Conservation (phyloP, 2,329 filamentous ascomycete genomes). For the Penicillium sclerotigenum region DNA sequence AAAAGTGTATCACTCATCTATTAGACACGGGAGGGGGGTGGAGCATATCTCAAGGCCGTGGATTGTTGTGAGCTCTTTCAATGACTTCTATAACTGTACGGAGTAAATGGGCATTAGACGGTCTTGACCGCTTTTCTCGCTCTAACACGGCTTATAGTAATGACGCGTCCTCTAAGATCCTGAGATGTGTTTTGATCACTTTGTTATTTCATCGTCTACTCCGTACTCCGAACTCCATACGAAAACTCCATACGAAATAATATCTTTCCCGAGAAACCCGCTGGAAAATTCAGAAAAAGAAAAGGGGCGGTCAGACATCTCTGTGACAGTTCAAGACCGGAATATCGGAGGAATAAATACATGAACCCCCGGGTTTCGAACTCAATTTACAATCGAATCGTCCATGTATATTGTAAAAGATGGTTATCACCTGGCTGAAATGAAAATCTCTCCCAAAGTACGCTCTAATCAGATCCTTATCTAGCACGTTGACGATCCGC, state of each 20-base stretch:
- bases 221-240: neutral
- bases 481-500: conserved; percentile 12
- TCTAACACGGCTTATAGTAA: conserved; percentile 16
- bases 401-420: neutral
- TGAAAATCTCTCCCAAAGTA: neutral
- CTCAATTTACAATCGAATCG: neutral
- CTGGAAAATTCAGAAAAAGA: conserved; percentile 12
- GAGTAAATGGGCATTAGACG: neutral
- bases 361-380: neutral
- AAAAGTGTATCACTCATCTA: conserved; percentile 15
- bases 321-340: neutral
- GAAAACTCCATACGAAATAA: too few species aligned
- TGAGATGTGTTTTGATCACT: neutral
- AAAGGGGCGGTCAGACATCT: conserved; percentile 14
- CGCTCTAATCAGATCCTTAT: conserved; percentile 6
- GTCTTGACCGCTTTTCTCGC: conserved; percentile 15
- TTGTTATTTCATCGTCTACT: neutral
- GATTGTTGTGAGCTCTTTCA: neutral
- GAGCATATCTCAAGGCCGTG: neutral
- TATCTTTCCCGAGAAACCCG: conserved; percentile 22
- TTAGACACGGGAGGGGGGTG: conserved; percentile 19
- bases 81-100: neutral
- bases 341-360: conserved; percentile 14
- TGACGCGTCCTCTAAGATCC: conserved; percentile 16
- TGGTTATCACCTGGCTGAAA: conserved; percentile 1